Conservation (phyloP, 306 rosid species). For the Rosa lucieae region DNA sequence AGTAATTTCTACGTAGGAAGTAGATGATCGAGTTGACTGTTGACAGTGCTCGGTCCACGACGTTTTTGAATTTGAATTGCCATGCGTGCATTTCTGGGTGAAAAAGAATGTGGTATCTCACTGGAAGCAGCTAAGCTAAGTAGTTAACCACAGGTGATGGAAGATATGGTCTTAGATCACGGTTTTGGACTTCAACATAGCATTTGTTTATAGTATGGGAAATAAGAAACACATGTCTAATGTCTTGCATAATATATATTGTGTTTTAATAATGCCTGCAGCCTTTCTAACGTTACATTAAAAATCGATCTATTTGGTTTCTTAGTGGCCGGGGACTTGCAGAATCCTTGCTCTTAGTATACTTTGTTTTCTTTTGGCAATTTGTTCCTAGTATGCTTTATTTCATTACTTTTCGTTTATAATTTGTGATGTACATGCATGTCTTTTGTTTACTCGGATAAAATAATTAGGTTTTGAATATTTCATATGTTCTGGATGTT, state of each 20-base stretch:
- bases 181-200: constrained; percentile 1
- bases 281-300: neutral
- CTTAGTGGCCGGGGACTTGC: neutral
- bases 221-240: constrained; percentile 8
- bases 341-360: neutral
- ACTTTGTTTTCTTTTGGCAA: neutral
- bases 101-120: neutral
- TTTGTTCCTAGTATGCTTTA: neutral
- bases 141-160: neutral
- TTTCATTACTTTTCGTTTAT: neutral
- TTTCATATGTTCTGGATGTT: neutral
- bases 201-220: neutral
- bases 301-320: neutral
- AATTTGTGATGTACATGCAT: neutral
- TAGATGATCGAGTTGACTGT: neutral
- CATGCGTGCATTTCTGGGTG: neutral
- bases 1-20: neutral
- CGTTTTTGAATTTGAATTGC: neutral
- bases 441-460: neutral
- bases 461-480: neutral
- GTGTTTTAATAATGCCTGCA: neutral
- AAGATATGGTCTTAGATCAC: neutral
- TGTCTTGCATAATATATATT: neutral
- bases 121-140: neutral
- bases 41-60: neutral